These are phyloP conservation scores for Eragrostis nindensis DNA, from an alignment of 176 grass and related monocot genomes.

Conservation along the genomic window DNA sequence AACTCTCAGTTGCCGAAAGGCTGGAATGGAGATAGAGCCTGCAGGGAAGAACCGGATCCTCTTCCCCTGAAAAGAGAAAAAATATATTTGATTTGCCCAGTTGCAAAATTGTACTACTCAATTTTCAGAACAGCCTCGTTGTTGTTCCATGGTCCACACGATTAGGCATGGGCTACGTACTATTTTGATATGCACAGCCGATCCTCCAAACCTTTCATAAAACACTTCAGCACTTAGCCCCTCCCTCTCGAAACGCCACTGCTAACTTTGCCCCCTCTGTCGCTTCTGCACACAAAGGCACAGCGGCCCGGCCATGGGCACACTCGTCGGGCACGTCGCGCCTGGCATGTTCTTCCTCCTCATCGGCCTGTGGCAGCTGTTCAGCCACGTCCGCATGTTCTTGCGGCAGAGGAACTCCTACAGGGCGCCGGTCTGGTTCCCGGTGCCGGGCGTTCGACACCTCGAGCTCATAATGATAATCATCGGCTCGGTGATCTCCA, in stretches of 20 bases:
- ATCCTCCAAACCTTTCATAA: too few relatives aligned
- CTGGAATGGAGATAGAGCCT: too few relatives aligned
- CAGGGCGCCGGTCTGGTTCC: slow-evolving; percentile 79
- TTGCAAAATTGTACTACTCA: neutral
- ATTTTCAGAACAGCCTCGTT: neutral
- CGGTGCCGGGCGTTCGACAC: slow-evolving; percentile 47
- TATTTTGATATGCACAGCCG: too few relatives aligned
- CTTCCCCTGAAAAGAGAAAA: too few relatives aligned
- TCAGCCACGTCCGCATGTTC: slow-evolving; percentile 78
- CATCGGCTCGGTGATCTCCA: slow-evolving; percentile 51
- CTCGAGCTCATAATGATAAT: slow-evolving; percentile 76
- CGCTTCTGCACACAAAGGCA: neutral
- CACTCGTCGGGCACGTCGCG: slow-evolving; percentile 78
- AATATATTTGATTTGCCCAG: too few relatives aligned
- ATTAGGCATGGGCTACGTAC: neutral
- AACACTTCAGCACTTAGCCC: neutral
- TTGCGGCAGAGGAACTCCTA: slow-evolving; percentile 61
- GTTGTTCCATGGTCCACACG: neutral
- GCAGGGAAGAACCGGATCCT: too few relatives aligned
- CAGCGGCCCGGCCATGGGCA: slow-evolving; percentile 54
- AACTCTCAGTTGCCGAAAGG: too few relatives aligned
- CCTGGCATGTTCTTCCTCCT: slow-evolving; percentile 79
- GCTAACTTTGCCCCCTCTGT: slow-evolving; percentile 6
- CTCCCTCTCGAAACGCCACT: slow-evolving; percentile 20
- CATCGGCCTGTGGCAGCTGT: slow-evolving; percentile 88